A percentile compares a stretch with the other conserved stretches of the same genome.
Evolutionary conservation across 345 rosid genomes (phyloP).

Genomic region (Ceriops decandra): DNA sequence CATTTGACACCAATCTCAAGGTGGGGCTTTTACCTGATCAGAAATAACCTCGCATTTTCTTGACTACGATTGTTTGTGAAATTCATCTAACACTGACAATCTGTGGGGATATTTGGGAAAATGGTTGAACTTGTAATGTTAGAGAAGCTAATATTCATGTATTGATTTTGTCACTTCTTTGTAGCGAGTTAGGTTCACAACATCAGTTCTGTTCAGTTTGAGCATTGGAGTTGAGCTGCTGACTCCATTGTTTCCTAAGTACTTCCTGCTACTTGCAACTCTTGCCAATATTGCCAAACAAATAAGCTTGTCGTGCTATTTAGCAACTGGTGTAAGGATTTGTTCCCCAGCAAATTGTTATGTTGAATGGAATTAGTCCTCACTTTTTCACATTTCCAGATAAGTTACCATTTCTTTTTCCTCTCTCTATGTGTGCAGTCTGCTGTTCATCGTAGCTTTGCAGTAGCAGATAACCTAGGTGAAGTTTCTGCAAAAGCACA

Average conservation of each 20-base stretch:
- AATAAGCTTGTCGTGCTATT: conserved; percentile 77
- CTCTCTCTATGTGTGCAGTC: conserved; percentile 38
- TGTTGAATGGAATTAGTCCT: not conserved
- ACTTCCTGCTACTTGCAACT: conserved; percentile 80
- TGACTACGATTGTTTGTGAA: not conserved
- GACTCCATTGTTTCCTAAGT: conserved; percentile 68
- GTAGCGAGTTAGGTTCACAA: conserved; percentile 83
- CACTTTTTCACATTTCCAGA: not conserved
- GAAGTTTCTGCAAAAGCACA: conserved; percentile 94
- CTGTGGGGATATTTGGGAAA: conserved; percentile 6
- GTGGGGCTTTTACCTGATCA: conserved; percentile 23
- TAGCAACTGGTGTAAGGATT: conserved; percentile 81
- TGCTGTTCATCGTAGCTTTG: conserved; percentile 85
- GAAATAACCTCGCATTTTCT: not conserved
- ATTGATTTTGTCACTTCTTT: not conserved
- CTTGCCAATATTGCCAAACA: conserved; percentile 90
- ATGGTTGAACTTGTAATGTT: not conserved
- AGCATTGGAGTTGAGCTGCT: conserved; percentile 90
- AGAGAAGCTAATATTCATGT: conserved; percentile 3
- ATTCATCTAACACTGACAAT: conserved; percentile 4
- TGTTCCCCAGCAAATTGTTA: conserved; percentile 1
- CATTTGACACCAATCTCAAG: conserved; percentile 91
- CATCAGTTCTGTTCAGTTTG: conserved; percentile 77
- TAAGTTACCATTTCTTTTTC: not conserved
- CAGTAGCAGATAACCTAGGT: conserved; percentile 88